phyloP scores from a whole-genome alignment of 2,329 filamentous ascomycete species.

The Fusarium proliferatum region DNA sequence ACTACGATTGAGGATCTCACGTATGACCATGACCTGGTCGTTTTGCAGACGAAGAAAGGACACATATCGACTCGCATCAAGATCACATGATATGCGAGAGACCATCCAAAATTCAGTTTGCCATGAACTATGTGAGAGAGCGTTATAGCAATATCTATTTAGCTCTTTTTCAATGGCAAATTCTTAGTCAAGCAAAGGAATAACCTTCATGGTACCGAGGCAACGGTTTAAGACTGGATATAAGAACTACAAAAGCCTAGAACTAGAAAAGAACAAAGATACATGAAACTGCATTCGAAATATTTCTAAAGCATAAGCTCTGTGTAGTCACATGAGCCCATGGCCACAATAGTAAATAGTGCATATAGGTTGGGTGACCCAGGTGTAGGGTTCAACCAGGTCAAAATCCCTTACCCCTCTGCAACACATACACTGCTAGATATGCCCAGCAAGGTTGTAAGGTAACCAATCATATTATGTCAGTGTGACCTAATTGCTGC shows the following conservation, averaged over 20 bases:
- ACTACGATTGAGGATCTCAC: slow-evolving; percentile 33
- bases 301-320: not conserved
- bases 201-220: not conserved
- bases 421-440: not conserved
- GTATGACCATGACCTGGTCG: slow-evolving; percentile 36
- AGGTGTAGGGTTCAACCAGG: no score
- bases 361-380: no score
- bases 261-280: not conserved
- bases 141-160: not conserved
- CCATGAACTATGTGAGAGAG: not conserved
- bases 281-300: not conserved
- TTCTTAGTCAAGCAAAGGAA: not conserved
- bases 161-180: not conserved
- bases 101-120: not conserved
- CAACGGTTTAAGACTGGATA: not conserved
- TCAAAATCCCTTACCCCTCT: not conserved
- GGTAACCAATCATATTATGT: no score
- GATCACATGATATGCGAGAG: not conserved
- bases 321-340: not conserved
- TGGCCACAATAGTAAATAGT: no score
- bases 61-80: slow-evolving; percentile 19
- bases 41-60: slow-evolving; percentile 37
- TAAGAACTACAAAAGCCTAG: not conserved
- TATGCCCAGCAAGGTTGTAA: fast-evolving
- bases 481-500: fast-evolving